Conservation (phyloP, 805 yeast species). For the Ogataea salicorniae region DNA sequence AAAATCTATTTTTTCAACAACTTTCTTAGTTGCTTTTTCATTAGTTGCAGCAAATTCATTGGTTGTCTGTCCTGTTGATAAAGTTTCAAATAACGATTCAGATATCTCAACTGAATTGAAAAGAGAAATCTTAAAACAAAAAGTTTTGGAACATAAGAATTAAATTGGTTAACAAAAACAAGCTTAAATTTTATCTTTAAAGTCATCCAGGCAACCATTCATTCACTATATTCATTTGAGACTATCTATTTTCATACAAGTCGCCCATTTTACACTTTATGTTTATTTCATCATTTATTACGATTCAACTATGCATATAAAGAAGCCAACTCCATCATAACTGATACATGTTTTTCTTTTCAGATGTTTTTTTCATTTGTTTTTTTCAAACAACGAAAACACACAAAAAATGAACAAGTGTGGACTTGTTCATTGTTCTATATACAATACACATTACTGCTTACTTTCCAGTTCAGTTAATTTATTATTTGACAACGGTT, state of each 20-base stretch:
- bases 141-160: not conserved
- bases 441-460: not conserved
- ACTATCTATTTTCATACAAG: too few species aligned
- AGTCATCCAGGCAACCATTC: too few species aligned
- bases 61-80: slow-evolving; percentile 42
- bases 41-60: slow-evolving; percentile 31
- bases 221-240: too few species aligned
- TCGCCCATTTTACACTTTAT: too few species aligned
- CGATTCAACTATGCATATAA: not conserved
- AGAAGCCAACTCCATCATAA: too few species aligned
- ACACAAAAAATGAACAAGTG: not conserved
- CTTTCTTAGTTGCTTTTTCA: slow-evolving; percentile 68
- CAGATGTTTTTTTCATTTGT: too few species aligned
- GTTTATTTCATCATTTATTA: too few species aligned
- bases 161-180: not conserved
- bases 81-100: slow-evolving; percentile 30
- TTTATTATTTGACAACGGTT: too few species aligned
- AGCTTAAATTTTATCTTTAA: too few species aligned
- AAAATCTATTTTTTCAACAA: slow-evolving; percentile 62
- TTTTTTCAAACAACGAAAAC: not conserved
- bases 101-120: slow-evolving; percentile 17
- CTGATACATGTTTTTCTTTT: too few species aligned
- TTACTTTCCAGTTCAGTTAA: too few species aligned
- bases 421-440: not conserved
- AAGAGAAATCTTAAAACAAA: slow-evolving; percentile 10